Percentiles rank a stretch among this genome's conserved stretches.
These are phyloP conservation scores for Bolboschoenoplectus hybrid DNA, from an alignment of 202 grass and related monocot genomes.

Conservation along the genomic window DNA sequence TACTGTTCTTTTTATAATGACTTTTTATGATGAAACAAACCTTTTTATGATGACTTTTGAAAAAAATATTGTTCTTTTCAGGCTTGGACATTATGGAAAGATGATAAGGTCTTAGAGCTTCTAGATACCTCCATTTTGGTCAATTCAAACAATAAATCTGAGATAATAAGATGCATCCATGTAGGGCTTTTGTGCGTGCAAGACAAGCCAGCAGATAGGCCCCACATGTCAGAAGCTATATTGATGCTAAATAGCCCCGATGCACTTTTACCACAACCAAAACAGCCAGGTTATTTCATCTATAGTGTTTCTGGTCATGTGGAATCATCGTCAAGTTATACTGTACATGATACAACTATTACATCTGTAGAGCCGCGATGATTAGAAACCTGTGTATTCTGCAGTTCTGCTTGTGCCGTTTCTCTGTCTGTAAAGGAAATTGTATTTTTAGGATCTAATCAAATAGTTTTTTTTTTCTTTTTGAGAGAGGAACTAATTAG, in stretches of 20 bases:
- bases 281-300: conserved; percentile 45
- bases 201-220: conserved; percentile 46
- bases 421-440: background rate
- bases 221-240: conserved; percentile 53
- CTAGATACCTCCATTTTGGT: conserved; percentile 28
- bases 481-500: background rate
- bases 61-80: conserved; percentile 23
- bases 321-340: conserved; percentile 50
- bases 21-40: background rate
- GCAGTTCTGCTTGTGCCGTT: background rate
- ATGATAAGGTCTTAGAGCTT: conserved; percentile 44
- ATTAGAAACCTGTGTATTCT: background rate
- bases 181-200: conserved; percentile 55
- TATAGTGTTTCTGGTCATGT: background rate
- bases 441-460: background rate
- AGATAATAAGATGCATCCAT: conserved; percentile 46
- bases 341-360: conserved; percentile 52
- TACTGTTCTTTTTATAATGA: background rate
- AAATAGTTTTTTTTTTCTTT: no score
- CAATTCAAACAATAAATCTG: conserved; percentile 30
- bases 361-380: conserved; percentile 60
- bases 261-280: conserved; percentile 40
- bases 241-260: conserved; percentile 54
- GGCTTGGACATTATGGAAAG: conserved; percentile 61
- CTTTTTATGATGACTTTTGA: background rate